Evolutionary conservation across 257 asterid genomes (phyloP).

Genomic region (Haberlea rhodopensis): DNA sequence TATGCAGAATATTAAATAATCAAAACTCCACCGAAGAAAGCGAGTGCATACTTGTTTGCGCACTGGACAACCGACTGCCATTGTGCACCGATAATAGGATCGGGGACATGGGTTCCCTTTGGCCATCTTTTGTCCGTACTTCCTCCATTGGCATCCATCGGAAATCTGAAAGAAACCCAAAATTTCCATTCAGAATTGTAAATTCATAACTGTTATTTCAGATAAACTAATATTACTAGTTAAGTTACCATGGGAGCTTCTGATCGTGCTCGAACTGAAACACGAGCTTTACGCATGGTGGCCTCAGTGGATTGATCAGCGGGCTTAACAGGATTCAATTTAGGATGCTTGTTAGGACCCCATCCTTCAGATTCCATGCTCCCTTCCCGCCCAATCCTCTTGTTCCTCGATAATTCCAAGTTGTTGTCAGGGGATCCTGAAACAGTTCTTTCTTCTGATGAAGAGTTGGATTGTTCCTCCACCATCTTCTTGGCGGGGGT

Average conservation of each 20-base stretch:
- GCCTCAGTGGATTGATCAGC: constrained; percentile 59
- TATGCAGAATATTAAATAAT: not conserved
- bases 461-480: constrained; percentile 50
- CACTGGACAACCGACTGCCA: constrained; percentile 96
- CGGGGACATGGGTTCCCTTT: constrained; percentile 97
- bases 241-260: constrained; percentile 77
- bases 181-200: not conserved
- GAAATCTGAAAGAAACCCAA: constrained; percentile 46
- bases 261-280: constrained; percentile 94
- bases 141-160: constrained; percentile 98
- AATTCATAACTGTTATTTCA: not conserved
- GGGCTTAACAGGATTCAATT: constrained; percentile 38
- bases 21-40: not conserved
- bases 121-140: constrained; percentile 95
- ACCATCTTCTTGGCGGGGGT: constrained; percentile 33
- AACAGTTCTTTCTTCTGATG: constrained; percentile 76
- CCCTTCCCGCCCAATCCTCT: constrained; percentile 56
- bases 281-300: constrained; percentile 95
- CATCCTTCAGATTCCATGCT: constrained; percentile 79
- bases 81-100: constrained; percentile 88
- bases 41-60: constrained; percentile 66
- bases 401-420: constrained; percentile 30
- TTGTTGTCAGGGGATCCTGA: constrained; percentile 53
- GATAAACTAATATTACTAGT: not conserved
- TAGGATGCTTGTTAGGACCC: constrained; percentile 54